Base-by-base conservation (phyloP, 495 filamentous ascomycete species). In the Penicillium bovifimosum region DNA sequence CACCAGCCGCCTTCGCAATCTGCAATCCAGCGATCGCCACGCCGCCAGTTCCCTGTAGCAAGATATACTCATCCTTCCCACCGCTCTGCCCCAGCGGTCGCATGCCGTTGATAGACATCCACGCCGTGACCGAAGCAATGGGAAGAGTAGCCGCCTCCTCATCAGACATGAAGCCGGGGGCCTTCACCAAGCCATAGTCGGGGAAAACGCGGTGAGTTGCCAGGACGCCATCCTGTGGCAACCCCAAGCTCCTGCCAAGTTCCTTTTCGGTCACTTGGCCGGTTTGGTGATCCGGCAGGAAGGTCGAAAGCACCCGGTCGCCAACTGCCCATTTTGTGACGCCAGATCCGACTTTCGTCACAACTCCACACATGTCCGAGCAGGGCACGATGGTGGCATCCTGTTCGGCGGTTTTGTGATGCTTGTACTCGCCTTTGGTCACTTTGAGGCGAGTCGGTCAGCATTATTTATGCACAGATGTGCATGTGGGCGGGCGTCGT, bases 1-100 rank as follows among this genome's bases (percentile, higher is more conserved):
- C 88, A 6, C 89, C 88, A 5, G 84, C 80, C 6, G 88, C 87
- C 67, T 90, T 91, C 16, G 85, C 88, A 60, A 92, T 92, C 74
- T 86, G 85, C 47, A 92, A 60, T 11, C 81, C 86, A 51, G 90
- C 87, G 28, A 91, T 77, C 33, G 80, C 80, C 18, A 95, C 88
- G 41, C 89, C 88, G 1, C 89, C 88, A 0, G 87, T 91, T 1
- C 89, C 89, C 59, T 91, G 86, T 7, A 86, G 81, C 18, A 95
- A 67, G 1, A 95, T 80, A 41, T 68, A 76, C 41, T 92, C 76
- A 0, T 84, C 87, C 58, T 76, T 76, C 0, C 74, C 75, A 18
- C 90, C 76, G 9, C 80, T 85, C 57, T 76, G 79, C 0, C 72
- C 73, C n/a, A 76, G 53, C 2, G 77, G 74, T 9, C 72, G 53